These are phyloP conservation scores for Diaporthe velutina DNA, from an alignment of 2,329 filamentous ascomycete species.

Conservation along the genomic window DNA sequence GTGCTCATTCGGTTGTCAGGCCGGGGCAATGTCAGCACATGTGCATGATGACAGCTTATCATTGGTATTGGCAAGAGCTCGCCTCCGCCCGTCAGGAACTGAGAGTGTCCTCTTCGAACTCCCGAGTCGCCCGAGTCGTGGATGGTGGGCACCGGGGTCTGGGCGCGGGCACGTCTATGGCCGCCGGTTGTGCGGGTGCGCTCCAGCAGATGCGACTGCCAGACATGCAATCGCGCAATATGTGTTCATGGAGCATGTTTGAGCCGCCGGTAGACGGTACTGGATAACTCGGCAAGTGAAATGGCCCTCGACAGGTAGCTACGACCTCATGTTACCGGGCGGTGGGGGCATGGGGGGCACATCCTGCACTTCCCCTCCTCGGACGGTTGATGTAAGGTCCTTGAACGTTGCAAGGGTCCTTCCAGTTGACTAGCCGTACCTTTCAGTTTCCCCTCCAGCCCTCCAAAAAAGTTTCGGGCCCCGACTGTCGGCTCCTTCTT, in stretches of 20 bases:
- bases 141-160: slow-evolving; percentile 12
- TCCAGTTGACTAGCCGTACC: background rate
- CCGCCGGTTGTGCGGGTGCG: background rate
- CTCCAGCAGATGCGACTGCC: background rate
- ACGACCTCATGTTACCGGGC: background rate
- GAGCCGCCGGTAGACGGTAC: slow-evolving; percentile 19
- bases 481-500: slow-evolving; percentile 31
- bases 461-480: slow-evolving; percentile 26
- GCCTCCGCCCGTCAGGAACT: slow-evolving; percentile 7
- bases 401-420: background rate
- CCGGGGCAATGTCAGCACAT: slow-evolving; percentile 12
- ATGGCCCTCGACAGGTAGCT: background rate
- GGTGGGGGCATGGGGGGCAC: background rate
- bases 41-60: slow-evolving; percentile 26
- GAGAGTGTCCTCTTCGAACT: background rate
- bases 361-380: slow-evolving; percentile 12
- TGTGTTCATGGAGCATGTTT: background rate
- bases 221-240: slow-evolving; percentile 12
- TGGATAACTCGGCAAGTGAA: background rate
- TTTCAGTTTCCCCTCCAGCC: slow-evolving; percentile 1
- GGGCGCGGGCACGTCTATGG: background rate
- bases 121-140: slow-evolving; percentile 27
- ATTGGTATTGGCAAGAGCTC: slow-evolving; percentile 13
- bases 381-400: slow-evolving; percentile 22
- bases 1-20: background rate